A percentile compares a stretch with the other conserved stretches of the same genome.
Evolutionary conservation across 164 flowering plant species (phyloP).

Genomic region (Macadamia integrifolia): DNA sequence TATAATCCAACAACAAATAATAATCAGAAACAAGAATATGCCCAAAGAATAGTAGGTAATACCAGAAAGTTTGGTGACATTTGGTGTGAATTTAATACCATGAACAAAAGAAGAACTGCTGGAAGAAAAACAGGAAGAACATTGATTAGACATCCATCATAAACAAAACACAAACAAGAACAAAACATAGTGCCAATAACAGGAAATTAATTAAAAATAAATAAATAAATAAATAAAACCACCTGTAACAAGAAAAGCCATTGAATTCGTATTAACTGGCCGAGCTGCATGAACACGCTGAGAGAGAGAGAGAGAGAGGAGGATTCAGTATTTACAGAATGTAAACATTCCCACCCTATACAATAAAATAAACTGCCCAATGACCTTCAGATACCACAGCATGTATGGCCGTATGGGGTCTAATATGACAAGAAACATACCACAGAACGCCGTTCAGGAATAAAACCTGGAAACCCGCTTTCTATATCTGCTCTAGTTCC

Average conservation of each 20-base stretch:
- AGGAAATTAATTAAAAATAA: background rate
- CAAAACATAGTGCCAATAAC: background rate
- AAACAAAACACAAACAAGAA: background rate
- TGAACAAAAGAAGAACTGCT: slow-evolving; percentile 76
- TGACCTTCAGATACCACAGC: background rate
- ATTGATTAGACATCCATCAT: background rate
- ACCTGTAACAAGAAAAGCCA: slow-evolving; percentile 87
- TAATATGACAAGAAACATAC: slow-evolving; percentile 29
- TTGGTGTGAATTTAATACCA: slow-evolving; percentile 90
- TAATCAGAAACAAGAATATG: background rate
- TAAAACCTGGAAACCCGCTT: slow-evolving; percentile 58
- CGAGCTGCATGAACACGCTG: slow-evolving; percentile 78
- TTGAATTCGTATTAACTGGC: slow-evolving; percentile 68
- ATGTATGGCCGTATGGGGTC: background rate
- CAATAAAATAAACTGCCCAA: background rate
- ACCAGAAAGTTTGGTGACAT: slow-evolving; percentile 95
- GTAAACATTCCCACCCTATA: background rate
- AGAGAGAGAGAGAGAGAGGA: slow-evolving; percentile 3
- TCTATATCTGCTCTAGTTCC: slow-evolving; percentile 73
- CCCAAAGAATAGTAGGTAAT: slow-evolving; percentile 11
- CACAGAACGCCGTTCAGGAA: slow-evolving; percentile 70
- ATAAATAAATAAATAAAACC: slow-evolving; percentile 2
- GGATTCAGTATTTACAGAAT: slow-evolving; percentile 2
- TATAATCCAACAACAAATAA: background rate
- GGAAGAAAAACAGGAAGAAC: slow-evolving; percentile 9